A percentile compares a stretch with the other conserved stretches of the same genome.
Evolutionary conservation across 352 stramenopile genomes (phyloP).

Genomic region (Salisapilia sapeloensis): DNA sequence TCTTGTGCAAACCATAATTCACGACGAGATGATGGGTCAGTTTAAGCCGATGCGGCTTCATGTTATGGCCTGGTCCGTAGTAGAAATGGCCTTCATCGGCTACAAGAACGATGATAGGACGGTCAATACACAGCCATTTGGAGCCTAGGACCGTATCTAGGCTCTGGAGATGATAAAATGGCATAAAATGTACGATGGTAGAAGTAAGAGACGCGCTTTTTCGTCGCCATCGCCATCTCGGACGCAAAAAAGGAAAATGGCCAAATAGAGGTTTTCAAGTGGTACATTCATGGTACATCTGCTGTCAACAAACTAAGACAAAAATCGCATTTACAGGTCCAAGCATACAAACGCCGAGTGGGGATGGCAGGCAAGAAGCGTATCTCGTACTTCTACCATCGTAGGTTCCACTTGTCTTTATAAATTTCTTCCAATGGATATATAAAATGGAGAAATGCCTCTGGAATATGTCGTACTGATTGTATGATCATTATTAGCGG

Average conservation of each 20-base stretch:
- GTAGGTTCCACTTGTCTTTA: slow-evolving; percentile 12
- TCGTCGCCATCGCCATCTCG: too few species aligned
- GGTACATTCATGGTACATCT: too few species aligned
- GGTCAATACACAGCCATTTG: slow-evolving; percentile 1
- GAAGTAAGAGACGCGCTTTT: slow-evolving; percentile 6
- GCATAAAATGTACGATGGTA: slow-evolving; percentile 6
- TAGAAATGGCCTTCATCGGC: slow-evolving; percentile 80
- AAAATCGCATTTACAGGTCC: too few species aligned
- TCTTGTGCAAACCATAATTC: slow-evolving; percentile 82
- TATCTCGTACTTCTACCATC: slow-evolving; percentile 81
- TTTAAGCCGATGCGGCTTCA: slow-evolving; percentile 84
- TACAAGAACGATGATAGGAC: slow-evolving; percentile 4
- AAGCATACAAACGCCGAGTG: too few species aligned
- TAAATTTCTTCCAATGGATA: not conserved
- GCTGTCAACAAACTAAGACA: too few species aligned
- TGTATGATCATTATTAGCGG: slow-evolving; percentile 24
- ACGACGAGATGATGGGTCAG: slow-evolving; percentile 88
- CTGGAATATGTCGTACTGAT: not conserved
- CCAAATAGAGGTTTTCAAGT: too few species aligned
- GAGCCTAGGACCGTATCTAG: too few species aligned
- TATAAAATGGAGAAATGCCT: slow-evolving; percentile 1
- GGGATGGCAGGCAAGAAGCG: slow-evolving; percentile 44
- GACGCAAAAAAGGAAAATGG: too few species aligned
- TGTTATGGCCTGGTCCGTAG: slow-evolving; percentile 78
- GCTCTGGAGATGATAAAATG: too few species aligned